A percentile compares a stretch with the other conserved stretches of the same genome.
These are phyloP conservation scores for Paracorniculantispora psalliotae DNA, from an alignment of 2,329 filamentous ascomycete genomes.

Conservation along the genomic window DNA sequence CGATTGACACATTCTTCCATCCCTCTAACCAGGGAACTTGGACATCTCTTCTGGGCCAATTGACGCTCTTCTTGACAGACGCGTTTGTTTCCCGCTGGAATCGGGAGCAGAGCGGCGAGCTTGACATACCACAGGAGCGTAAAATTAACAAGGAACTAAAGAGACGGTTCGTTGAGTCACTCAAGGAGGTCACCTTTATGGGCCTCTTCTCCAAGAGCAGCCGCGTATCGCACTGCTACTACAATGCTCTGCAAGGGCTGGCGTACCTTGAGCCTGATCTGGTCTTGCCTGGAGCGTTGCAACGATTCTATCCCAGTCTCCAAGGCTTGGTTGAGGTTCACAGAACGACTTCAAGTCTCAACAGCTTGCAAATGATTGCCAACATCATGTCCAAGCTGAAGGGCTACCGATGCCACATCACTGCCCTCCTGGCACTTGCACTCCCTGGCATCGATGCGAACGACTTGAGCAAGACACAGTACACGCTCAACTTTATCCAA, in stretches of 20 bases:
- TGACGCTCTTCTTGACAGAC: conserved; percentile 88
- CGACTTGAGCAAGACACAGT: conserved; percentile 91
- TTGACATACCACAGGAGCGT: conserved; percentile 76
- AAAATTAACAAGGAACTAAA: conserved; percentile 77
- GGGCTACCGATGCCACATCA: conserved; percentile 95
- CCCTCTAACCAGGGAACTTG: conserved; percentile 91
- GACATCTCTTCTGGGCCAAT: conserved; percentile 84
- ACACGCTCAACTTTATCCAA: conserved; percentile 92
- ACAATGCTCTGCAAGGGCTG: conserved; percentile 82
- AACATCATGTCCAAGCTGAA: conserved; percentile 89
- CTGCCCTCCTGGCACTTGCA: conserved; percentile 84
- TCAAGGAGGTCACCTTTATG: conserved; percentile 96
- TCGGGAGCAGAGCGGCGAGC: conserved; percentile 85
- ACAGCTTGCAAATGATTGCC: conserved; percentile 86
- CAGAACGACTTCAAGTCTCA: conserved; percentile 87
- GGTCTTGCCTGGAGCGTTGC: conserved; percentile 86
- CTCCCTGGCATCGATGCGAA: conserved; percentile 96
- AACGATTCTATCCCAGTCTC: conserved; percentile 94
- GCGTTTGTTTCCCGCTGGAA: conserved; percentile 99
- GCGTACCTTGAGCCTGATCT: conserved; percentile 87
- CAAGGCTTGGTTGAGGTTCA: conserved; percentile 97
- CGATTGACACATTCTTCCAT: conserved; percentile 97
- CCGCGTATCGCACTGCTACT: conserved; percentile 85
- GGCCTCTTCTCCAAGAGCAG: conserved; percentile 95
- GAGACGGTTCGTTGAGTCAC: conserved; percentile 78